Percentiles rank a stretch among this genome's conserved stretches.
Evolutionary conservation across 495 filamentous ascomycete species (phyloP).

Genomic region (Talaromyces adpressus): DNA sequence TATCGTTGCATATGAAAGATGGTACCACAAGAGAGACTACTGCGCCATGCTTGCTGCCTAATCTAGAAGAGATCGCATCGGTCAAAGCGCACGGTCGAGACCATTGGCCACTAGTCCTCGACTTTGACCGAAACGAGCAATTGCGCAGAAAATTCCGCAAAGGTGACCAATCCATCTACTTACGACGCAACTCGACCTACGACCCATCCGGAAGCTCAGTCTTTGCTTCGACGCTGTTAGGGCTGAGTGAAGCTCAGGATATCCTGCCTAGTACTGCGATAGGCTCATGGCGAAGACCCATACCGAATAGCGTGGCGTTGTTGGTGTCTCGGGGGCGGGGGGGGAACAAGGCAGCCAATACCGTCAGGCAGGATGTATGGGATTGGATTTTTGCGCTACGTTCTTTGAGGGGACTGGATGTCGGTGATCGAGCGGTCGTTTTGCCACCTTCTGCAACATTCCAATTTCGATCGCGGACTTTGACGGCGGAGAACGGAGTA

Average conservation of each 20-base stretch:
- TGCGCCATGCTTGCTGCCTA: slow-evolving; percentile 81
- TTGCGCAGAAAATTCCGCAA: slow-evolving; percentile 61
- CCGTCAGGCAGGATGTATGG: slow-evolving; percentile 36
- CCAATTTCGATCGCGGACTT: slow-evolving; percentile 19
- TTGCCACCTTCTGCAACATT: slow-evolving; percentile 47
- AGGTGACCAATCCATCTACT: slow-evolving; percentile 67
- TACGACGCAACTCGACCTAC: slow-evolving; percentile 69
- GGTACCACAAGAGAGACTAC: slow-evolving; percentile 34
- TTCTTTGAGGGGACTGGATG: slow-evolving; percentile 57
- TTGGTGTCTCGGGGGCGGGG: slow-evolving; percentile 18
- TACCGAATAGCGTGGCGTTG: slow-evolving; percentile 6
- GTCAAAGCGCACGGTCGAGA: slow-evolving; percentile 63
- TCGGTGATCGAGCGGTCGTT: slow-evolving; percentile 69
- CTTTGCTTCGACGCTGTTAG: slow-evolving; percentile 66
- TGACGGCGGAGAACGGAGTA: slow-evolving; percentile 18
- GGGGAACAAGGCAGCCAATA: slow-evolving; percentile 19
- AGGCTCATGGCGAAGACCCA: background rate
- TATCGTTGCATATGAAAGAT: slow-evolving; percentile 48
- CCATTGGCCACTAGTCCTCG: slow-evolving; percentile 80
- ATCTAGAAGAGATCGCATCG: slow-evolving; percentile 57
- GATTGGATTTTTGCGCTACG: slow-evolving; percentile 72
- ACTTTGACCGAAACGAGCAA: slow-evolving; percentile 59
- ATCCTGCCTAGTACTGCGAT: slow-evolving; percentile 21
- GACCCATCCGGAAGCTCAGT: slow-evolving; percentile 56
- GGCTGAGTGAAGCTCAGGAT: slow-evolving; percentile 34